These are phyloP conservation scores for Trichoderma erinaceum DNA, from an alignment of 495 filamentous ascomycete species.

Conservation along the genomic window DNA sequence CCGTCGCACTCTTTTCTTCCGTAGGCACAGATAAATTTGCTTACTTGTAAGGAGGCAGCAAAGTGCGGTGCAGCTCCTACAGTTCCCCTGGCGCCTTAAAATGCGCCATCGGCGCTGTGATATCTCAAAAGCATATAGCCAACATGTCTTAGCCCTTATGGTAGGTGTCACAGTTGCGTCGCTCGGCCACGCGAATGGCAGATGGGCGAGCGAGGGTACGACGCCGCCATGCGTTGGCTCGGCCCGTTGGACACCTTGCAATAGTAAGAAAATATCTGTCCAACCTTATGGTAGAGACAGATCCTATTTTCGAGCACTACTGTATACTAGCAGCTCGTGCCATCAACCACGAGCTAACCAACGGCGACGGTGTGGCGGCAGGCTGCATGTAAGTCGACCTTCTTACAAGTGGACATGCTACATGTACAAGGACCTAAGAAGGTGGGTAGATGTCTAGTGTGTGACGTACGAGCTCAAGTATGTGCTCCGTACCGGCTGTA, in stretches of 20 bases:
- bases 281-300: background rate
- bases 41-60: background rate
- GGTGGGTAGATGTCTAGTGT: background rate
- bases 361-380: background rate
- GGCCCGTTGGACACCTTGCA: background rate
- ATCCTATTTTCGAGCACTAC: background rate
- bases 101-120: background rate
- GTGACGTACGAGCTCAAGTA: background rate
- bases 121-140: background rate
- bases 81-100: background rate
- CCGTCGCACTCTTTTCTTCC: background rate
- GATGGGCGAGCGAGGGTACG: background rate
- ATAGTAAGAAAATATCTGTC: background rate
- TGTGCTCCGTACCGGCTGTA: background rate
- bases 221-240: slow-evolving; percentile 8
- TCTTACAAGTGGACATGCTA: background rate
- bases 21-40: background rate
- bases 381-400: background rate
- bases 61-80: background rate
- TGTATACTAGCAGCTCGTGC: background rate
- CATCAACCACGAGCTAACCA: background rate
- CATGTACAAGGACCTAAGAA: background rate
- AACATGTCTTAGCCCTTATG: background rate
- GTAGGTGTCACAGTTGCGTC: background rate
- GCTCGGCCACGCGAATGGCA: background rate